These are phyloP conservation scores for Ascochyta fabae DNA, from an alignment of 2,329 filamentous ascomycete species.

Conservation along the genomic window DNA sequence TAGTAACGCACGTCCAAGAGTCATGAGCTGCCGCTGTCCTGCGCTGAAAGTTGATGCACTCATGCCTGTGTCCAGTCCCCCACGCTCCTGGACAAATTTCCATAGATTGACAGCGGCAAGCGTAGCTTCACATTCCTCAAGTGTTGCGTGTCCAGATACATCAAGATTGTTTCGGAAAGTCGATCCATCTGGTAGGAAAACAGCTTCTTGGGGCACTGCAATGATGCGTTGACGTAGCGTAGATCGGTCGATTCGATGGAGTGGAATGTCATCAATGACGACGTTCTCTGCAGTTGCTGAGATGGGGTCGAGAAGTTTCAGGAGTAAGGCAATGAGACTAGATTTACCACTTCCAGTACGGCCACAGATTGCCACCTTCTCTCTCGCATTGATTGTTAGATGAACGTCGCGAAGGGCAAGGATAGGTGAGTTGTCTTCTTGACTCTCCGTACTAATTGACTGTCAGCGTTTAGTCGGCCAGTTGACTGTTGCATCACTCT, in stretches of 20 bases:
- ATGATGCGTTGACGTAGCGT: slow-evolving; percentile 41
- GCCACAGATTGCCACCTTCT: slow-evolving; percentile 58
- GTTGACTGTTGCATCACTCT: not conserved
- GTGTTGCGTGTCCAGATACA: slow-evolving; percentile 40
- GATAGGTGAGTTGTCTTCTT: not conserved
- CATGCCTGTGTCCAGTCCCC: slow-evolving; percentile 19
- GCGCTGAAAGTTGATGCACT: slow-evolving; percentile 6
- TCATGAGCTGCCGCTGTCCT: slow-evolving; percentile 68
- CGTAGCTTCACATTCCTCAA: slow-evolving; percentile 45
- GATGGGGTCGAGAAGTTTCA: slow-evolving; percentile 18
- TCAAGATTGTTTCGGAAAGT: slow-evolving; percentile 56
- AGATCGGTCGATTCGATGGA: slow-evolving; percentile 12
- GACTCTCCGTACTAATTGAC: no score
- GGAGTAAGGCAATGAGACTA: slow-evolving; percentile 13
- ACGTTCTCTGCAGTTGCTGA: slow-evolving; percentile 3
- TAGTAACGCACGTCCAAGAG: slow-evolving; percentile 61
- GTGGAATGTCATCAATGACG: slow-evolving; percentile 14
- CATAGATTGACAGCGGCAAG: slow-evolving; percentile 54
- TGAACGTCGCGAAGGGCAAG: slow-evolving; percentile 38
- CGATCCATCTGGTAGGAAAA: slow-evolving; percentile 51
- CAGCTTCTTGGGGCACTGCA: slow-evolving; percentile 57
- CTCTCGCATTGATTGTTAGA: slow-evolving; percentile 52
- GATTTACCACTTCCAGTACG: slow-evolving; percentile 54
- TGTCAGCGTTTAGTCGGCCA: no score
- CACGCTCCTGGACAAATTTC: slow-evolving; percentile 34